Percentiles rank a stretch among this genome's conserved stretches.
Conservation (phyloP, 495 filamentous ascomycete species). For the Tuber microsphaerosporum region DNA sequence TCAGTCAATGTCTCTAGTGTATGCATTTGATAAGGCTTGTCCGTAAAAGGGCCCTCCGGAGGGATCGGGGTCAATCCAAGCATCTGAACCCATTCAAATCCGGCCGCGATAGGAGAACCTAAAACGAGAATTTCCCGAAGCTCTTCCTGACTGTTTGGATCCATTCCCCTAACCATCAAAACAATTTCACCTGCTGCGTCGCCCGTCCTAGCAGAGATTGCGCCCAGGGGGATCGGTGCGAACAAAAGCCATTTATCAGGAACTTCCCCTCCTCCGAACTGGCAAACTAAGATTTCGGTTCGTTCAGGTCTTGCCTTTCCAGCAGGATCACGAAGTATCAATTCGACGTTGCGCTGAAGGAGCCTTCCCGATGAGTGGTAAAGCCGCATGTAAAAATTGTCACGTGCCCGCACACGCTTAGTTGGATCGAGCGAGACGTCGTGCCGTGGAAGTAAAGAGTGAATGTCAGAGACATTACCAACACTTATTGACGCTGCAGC, state of each 20-base stretch:
- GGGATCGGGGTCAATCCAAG: constrained; percentile 70
- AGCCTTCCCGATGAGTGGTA: constrained; percentile 83
- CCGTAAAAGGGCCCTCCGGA: constrained; percentile 48
- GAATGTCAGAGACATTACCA: constrained; percentile 66
- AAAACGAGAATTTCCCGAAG: constrained; percentile 82
- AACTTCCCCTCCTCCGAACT: constrained; percentile 63
- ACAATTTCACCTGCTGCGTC: constrained; percentile 64
- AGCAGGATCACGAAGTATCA: constrained; percentile 73
- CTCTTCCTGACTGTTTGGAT: constrained; percentile 47
- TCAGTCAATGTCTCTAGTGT: constrained; percentile 38
- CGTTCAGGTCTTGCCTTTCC: constrained; percentile 47
- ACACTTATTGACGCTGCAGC: constrained; percentile 77
- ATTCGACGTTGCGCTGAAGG: constrained; percentile 79
- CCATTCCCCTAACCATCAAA: constrained; percentile 70
- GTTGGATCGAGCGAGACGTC: constrained; percentile 64
- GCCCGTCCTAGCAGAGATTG: constrained; percentile 72
- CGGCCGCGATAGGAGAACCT: constrained; percentile 56
- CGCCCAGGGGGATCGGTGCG: constrained; percentile 62
- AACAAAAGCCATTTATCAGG: constrained; percentile 69
- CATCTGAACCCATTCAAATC: constrained; percentile 76
- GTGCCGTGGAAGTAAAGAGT: constrained; percentile 61
- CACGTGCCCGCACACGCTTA: constrained; percentile 74
- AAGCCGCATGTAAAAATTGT: constrained; percentile 79
- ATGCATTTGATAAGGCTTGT: constrained; percentile 30
- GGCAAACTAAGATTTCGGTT: constrained; percentile 84